Evolutionary conservation across 2,329 filamentous ascomycete genomes (phyloP), one percentile per base, ranked within the genome.

Genomic region (Talaromyces sp.): DNA sequence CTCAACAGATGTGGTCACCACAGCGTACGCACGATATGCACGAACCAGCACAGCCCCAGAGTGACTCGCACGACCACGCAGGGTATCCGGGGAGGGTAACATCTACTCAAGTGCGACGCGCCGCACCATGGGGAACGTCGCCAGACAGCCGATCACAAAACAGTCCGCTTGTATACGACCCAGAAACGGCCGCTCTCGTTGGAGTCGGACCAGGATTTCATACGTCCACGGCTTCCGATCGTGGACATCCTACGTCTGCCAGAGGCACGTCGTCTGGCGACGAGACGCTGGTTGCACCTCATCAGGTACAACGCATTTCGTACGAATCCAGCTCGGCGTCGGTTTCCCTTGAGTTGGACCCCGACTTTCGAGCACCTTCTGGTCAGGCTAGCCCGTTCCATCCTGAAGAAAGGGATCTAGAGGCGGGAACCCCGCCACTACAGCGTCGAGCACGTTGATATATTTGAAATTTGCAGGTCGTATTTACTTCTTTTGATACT

Each of bases 1-100:
- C 76, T 43, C 80, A 81, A 38, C 75, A 83, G 52, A 81, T 81
- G 6, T 86, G 83, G 81, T 83, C 79, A 49, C 82, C 83, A 8
- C 74, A 76, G 53, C 70, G 68, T 57, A 24, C 51, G 17, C 26
- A 19, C 51, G 43, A 19, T 24, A 13, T 26, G 27, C 24, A 52
- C 14, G 49, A 52, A 24, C 49, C 21, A 52, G 41, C 56, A 26
- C 51, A 49, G 21, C 41, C 46, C 11, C 17, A 27, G 13, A 50
- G 49, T 4, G 19, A 29, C 26, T 13, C 8, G 11, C 31, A 46
- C 19, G 54, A 17, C 32, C 49, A 54, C 13, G 17, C 35, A 6
- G 31, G 21, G 10, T 55, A 54, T 17, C 54, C 63, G 26, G 64
- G 67, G 58, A 58, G 73, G 4, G 84, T 83, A 1, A 80, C 86